Evolutionary conservation across 2,329 filamentous ascomycete species (phyloP).

Genomic region (Arachnomyces sp.): DNA sequence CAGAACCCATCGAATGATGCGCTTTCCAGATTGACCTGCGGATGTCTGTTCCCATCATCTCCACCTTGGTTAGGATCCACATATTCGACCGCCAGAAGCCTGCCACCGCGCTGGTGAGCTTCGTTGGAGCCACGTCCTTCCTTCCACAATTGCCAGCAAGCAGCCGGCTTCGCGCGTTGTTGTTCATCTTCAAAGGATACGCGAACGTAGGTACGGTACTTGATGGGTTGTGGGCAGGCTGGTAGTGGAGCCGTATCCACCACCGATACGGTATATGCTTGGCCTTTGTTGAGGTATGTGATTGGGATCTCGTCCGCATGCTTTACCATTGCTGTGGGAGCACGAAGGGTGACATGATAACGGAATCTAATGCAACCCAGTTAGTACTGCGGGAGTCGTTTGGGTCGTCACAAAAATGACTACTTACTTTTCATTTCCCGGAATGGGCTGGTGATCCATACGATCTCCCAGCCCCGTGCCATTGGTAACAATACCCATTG

Average conservation of each 20-base stretch:
- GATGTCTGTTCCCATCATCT: slow-evolving; percentile 55
- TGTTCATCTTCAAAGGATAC: slow-evolving; percentile 96
- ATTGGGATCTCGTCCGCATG: slow-evolving; percentile 84
- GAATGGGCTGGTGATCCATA: slow-evolving; percentile 19
- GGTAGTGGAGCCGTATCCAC: slow-evolving; percentile 64
- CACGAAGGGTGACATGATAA: slow-evolving; percentile 82
- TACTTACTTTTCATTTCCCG: slow-evolving; percentile 48
- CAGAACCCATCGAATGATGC: slow-evolving; percentile 92
- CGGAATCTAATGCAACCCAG: slow-evolving; percentile 36
- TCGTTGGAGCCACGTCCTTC: slow-evolving; percentile 93
- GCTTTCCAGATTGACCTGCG: slow-evolving; percentile 62
- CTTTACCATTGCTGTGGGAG: slow-evolving; percentile 89
- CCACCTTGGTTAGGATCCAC: slow-evolving; percentile 58
- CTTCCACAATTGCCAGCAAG: slow-evolving; percentile 91
- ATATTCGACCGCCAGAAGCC: slow-evolving; percentile 89
- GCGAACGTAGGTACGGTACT: slow-evolving; percentile 85
- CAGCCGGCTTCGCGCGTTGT: slow-evolving; percentile 72
- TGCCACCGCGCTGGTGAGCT: slow-evolving; percentile 85
- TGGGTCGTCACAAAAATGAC: slow-evolving; percentile 17
- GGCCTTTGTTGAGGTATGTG: slow-evolving; percentile 97
- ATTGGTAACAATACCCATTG: slow-evolving; percentile 39
- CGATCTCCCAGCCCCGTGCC: slow-evolving; percentile 19
- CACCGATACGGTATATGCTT: slow-evolving; percentile 82
- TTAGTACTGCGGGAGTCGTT: background rate
- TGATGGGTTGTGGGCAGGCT: slow-evolving; percentile 53